Evolutionary conservation across 1,284 basidiomycete genomes (phyloP).

Genomic region (Cutaneotrichosporon arboriforme): DNA sequence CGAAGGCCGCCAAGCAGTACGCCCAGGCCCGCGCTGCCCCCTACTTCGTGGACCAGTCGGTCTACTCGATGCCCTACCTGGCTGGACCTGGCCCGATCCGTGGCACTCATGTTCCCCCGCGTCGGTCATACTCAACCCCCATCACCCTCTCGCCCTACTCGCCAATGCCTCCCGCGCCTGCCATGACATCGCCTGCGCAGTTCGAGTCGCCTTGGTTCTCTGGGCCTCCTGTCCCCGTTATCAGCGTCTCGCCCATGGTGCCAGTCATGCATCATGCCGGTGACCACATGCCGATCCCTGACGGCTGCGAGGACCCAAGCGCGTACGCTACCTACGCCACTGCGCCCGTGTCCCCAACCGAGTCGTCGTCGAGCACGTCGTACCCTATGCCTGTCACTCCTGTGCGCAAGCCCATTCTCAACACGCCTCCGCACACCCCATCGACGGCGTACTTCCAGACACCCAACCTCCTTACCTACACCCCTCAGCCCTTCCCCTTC

Average conservation of each 20-base stretch:
- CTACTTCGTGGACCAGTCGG: conserved; percentile 30
- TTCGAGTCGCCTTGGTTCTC: conserved; percentile 34
- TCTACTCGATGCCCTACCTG: conserved; percentile 32
- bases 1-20: conserved; percentile 33
- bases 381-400: conserved; percentile 23
- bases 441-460: conserved; percentile 24
- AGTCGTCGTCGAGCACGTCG: conserved; percentile 20
- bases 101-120: conserved; percentile 26
- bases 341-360: conserved; percentile 23
- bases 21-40: conserved; percentile 25
- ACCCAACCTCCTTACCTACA: conserved; percentile 22
- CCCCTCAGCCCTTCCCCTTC: conserved; percentile 26
- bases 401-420: conserved; percentile 12
- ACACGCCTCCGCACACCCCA: conserved; percentile 20
- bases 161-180: conserved; percentile 23
- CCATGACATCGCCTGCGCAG: conserved; percentile 34
- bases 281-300: conserved; percentile 3
- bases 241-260: conserved; percentile 17
- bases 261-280: conserved; percentile 13
- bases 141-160: conserved; percentile 27
- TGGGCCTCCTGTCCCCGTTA: conserved; percentile 22
- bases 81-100: conserved; percentile 20
- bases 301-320: conserved; percentile 7
- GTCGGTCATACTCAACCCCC: conserved; percentile 35
- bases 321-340: conserved; percentile 14